A percentile compares a stretch with the other conserved stretches of the same genome.
Conservation (phyloP, 2,329 filamentous ascomycete species). For the Chaetomiaceae sp. region DNA sequence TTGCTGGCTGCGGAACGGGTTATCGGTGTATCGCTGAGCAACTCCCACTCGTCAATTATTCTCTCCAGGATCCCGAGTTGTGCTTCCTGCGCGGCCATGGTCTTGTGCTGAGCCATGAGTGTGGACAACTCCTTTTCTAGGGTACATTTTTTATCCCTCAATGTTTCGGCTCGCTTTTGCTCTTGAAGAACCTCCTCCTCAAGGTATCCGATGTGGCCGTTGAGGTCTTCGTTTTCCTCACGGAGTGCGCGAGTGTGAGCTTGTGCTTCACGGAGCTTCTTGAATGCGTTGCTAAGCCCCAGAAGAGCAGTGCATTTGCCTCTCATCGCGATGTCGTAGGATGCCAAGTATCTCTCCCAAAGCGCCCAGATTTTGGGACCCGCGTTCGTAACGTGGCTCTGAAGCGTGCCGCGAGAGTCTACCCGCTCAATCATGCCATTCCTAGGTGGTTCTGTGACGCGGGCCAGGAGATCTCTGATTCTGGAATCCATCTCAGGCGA, state of each 20-base stretch:
- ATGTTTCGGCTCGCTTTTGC: not conserved
- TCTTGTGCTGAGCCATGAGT: not conserved
- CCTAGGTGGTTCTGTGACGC: not conserved
- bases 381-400: not conserved
- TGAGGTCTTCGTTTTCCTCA: not conserved
- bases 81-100: not conserved
- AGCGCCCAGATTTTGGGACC: not conserved
- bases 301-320: not conserved
- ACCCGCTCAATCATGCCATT: constrained; percentile 6
- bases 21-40: not conserved
- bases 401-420: not conserved
- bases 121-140: not conserved
- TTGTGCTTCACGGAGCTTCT: not conserved
- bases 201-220: not conserved
- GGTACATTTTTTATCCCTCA: not conserved
- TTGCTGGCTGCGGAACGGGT: not conserved
- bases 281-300: not conserved
- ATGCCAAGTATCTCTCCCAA: not conserved
- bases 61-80: not conserved
- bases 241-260: not conserved
- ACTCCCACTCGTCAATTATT: not conserved
- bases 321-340: constrained; percentile 9
- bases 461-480: not conserved
- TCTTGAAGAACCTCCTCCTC: not conserved
- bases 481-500: not conserved